Evolutionary conservation across 306 rosid genomes (phyloP), one percentile per base, ranked within the genome.

Genomic region (Ochetophila trinervis): DNA sequence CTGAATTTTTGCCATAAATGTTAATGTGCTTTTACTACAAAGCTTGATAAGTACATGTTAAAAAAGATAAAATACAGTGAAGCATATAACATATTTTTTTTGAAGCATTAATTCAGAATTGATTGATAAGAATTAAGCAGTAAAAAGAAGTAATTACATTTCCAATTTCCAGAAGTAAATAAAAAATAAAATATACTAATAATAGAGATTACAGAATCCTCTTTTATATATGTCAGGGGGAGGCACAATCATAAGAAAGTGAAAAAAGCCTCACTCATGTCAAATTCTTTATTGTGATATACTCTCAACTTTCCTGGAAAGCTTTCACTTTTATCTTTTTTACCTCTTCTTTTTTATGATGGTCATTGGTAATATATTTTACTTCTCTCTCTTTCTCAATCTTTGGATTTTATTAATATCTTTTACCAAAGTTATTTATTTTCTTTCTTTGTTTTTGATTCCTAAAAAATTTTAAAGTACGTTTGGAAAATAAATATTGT

Each of bases 241-340:
- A 78, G 62, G 73, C 83, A 76, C 49, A 68, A 66, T 85, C 68
- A 58, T 75, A 72, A 56, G 69, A 76, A 82, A 80, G 66, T 53
- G 70, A 62, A 76, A 71, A 45, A 53, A 15, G 48, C 3, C 40
- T 74, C 77, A 65, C 63, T 73, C 58, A 66, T 78, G 67, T 57
- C 74, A 53, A 76, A 50, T 23, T 69, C 75, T 61, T 81, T 60
- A 17, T 56, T 32, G 57, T 63, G 65, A 59, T 68, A 35, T 63
- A 74, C 71, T 12, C 45, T 12, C 10, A 40, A 36, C 75, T 68
- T 54, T 22, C 44, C 45, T 55, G 24, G 8, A 64, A 83, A 73
- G 37, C 74, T 56, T 47, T 52, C 65, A 49, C 74, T 49, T 60
- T 57, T 48, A 37, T 20, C 14, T 8, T 5, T 24, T 61, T 49